Conservation (phyloP, 805 yeast genomes). For the Yarrowia phangngaensis region DNA sequence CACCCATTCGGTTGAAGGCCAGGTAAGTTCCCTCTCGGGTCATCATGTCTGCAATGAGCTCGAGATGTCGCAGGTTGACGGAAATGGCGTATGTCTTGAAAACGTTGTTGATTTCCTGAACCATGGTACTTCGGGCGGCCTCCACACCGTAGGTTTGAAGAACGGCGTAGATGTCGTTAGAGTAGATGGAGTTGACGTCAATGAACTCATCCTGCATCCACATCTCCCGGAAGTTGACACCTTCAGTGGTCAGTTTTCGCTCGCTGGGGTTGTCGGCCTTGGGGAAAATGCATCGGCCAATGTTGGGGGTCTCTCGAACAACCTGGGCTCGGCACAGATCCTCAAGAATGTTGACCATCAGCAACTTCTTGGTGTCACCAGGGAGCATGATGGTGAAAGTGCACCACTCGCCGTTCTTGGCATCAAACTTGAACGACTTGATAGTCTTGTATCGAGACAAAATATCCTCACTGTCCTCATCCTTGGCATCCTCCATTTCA, state of each 20-base stretch:
- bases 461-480: conserved; percentile 6
- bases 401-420: conserved; percentile 85
- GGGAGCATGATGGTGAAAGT: conserved; percentile 78
- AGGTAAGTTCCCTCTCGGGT: conserved; percentile 96
- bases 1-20: conserved; percentile 98
- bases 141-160: conserved; percentile 93
- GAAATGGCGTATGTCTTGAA: conserved; percentile 94
- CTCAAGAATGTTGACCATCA: conserved; percentile 96
- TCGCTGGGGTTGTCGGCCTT: conserved; percentile 53
- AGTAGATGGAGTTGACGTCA: conserved; percentile 80
- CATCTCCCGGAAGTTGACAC: conserved; percentile 96
- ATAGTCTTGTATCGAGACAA: conserved; percentile 54
- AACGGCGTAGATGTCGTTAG: conserved; percentile 91
- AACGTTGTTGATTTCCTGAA: conserved; percentile 90
- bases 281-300: conserved; percentile 91
- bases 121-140: conserved; percentile 97
- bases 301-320: conserved; percentile 84
- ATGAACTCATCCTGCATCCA: conserved; percentile 96
- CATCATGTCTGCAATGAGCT: conserved; percentile 97
- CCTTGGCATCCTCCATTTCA: conserved; percentile 38
- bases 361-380: conserved; percentile 82
- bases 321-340: conserved; percentile 84
- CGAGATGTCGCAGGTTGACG: conserved; percentile 90
- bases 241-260: conserved; percentile 87
- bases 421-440: conserved; percentile 84